Conservation (phyloP, 768 basidiomycete species). For the Boletus rufocinnamomeus region DNA sequence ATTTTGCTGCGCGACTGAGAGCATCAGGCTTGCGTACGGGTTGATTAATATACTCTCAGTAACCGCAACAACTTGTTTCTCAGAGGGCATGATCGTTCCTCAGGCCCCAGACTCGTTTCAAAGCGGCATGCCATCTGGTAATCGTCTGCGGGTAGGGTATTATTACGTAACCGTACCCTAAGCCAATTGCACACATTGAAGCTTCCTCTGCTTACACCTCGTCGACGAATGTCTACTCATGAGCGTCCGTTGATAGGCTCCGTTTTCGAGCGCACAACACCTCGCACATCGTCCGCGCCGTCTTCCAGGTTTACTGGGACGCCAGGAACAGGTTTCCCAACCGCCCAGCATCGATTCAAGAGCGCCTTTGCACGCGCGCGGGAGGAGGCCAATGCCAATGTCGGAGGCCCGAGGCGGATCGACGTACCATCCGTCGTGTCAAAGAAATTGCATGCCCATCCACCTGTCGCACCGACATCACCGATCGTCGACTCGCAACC, state of each 20-base stretch:
- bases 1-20: background rate
- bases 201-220: background rate
- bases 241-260: slow-evolving; percentile 43
- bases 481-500: slow-evolving; percentile 13
- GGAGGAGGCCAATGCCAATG: slow-evolving; percentile 35
- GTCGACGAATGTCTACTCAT: slow-evolving; percentile 23
- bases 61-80: background rate
- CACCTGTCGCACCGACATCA: background rate
- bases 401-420: slow-evolving; percentile 19
- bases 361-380: slow-evolving; percentile 59
- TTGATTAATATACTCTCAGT: background rate
- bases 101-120: too few relatives aligned
- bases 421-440: slow-evolving; percentile 35
- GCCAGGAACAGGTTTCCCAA: slow-evolving; percentile 57
- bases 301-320: slow-evolving; percentile 23
- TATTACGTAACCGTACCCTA: slow-evolving; percentile 20
- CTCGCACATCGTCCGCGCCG: slow-evolving; percentile 25
- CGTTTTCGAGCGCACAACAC: slow-evolving; percentile 44
- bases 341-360: slow-evolving; percentile 61
- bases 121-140: too few relatives aligned
- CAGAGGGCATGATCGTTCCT: too few relatives aligned
- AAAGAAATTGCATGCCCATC: background rate
- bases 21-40: background rate
- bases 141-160: too few relatives aligned
- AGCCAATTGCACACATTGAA: background rate